Evolutionary conservation across 1,139 yeast species (phyloP), one percentile per base, ranked within the genome.

Genomic region (Blastobotrys illinoisensis): DNA sequence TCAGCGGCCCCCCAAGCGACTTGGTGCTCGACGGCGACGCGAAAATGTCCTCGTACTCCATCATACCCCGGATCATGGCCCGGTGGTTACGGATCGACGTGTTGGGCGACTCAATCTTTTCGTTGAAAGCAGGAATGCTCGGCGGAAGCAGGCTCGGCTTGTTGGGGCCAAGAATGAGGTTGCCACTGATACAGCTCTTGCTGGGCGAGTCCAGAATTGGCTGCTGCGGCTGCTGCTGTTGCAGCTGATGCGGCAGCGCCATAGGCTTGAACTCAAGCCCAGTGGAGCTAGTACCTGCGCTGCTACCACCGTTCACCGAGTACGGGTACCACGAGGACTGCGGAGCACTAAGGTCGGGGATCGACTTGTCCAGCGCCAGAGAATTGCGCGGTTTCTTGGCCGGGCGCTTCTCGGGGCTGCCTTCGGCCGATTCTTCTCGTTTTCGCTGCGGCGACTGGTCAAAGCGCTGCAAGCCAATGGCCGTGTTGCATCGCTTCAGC

Each of bases 41-140:
- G 51, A 57, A 53, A 20, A 63, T 46, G 26, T 62, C 61, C 44
- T 64, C 66, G 48, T 62, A 58, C 36, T 60, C 65, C 23, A 70
- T 77, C 74, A 56, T 80, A 71, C 58, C 71, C 67, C 64, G 74
- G 44, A 67, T 57, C 44, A 60, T 60, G 6, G 64, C 64, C 11
- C 69, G 61, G 49, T 65, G 69, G 55, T 62, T 62, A 11, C 66
- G 60, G 20, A 60, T 56, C 45, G 68, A 60, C 43, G 66, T 60
- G 54, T 59, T 58, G 47, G 70, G 68, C 46, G 70, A 58, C 45
- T 58, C 50, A 48, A 58, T 51, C 18, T 51, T 48, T 2, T 48
- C 49, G 13, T 58, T 56, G 20, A 53, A 47, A 7, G 32, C 48
- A 3, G 50, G 36, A 14, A 43, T n/a, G 4, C 53, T 20, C 2